Evolutionary conservation across 257 asterid genomes (phyloP).

Genomic region (Lycium ferocissimum): DNA sequence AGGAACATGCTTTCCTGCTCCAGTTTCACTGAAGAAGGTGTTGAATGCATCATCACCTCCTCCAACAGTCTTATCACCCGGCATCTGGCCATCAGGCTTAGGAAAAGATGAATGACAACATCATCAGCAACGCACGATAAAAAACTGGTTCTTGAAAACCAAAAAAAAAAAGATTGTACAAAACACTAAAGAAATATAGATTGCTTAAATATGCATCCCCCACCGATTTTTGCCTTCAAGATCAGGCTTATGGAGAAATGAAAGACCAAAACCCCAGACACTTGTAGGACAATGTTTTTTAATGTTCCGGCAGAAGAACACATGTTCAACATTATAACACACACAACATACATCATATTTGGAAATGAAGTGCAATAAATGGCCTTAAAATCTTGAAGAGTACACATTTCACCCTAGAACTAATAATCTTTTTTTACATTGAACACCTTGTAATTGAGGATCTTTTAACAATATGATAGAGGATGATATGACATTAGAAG

Average conservation of each 20-base stretch:
- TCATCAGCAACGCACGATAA: neutral
- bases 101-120: neutral
- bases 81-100: conserved; percentile 42
- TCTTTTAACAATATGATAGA: neutral
- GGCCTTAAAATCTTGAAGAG: neutral
- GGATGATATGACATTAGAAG: neutral
- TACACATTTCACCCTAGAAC: neutral
- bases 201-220: neutral
- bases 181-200: neutral
- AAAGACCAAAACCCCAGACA: neutral
- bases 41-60: conserved; percentile 44
- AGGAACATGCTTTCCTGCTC: conserved; percentile 45
- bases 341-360: neutral
- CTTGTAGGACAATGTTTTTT: neutral
- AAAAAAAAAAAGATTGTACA: neutral
- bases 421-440: too few relatives aligned
- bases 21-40: conserved; percentile 46
- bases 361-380: neutral
- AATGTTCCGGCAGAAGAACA: conserved; percentile 1
- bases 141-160: neutral
- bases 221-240: neutral
- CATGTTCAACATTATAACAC: neutral
- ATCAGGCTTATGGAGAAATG: neutral
- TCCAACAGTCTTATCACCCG: conserved; percentile 39
- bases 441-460: neutral